phyloP scores from a whole-genome alignment of 1,284 basidiomycete species.

The Mycosarcoma mackinlayi region DNA sequence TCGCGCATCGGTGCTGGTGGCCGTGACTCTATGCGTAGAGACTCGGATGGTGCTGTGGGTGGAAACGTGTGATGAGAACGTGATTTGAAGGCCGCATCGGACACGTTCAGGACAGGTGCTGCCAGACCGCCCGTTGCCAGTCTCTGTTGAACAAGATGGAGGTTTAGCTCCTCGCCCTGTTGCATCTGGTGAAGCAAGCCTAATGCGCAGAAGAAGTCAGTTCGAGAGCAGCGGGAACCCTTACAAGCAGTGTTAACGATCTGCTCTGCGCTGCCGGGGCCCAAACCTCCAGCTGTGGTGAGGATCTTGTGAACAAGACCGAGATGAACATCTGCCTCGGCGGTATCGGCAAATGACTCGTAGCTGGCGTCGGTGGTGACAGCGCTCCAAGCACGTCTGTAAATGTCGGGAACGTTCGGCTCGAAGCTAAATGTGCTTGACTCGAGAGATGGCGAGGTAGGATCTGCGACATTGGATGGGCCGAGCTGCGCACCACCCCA shows the following conservation, averaged over 20 bases:
- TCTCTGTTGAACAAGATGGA: conserved; percentile 3
- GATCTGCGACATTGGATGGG: conserved; percentile 23
- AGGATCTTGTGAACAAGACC: conserved; percentile 35
- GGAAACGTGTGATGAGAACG: conserved; percentile 36
- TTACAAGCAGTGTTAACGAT: conserved; percentile 42
- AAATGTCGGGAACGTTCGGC: conserved; percentile 29
- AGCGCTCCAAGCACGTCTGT: conserved; percentile 19
- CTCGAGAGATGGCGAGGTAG: conserved; percentile 23
- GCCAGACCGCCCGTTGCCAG: conserved; percentile 16
- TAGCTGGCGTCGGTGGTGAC: not conserved
- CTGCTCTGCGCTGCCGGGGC: conserved; percentile 20
- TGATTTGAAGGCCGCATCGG: not conserved
- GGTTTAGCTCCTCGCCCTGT: conserved; percentile 27
- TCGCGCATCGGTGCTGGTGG: conserved; percentile 37
- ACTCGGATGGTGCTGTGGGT: conserved; percentile 16
- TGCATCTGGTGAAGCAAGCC: conserved; percentile 33
- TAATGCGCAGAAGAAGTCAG: conserved; percentile 38
- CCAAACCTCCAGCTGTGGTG: conserved; percentile 26
- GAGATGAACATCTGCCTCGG: conserved; percentile 27
- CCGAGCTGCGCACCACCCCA: conserved; percentile 39
- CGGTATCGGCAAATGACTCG: conserved; percentile 8
- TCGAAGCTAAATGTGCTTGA: conserved; percentile 31
- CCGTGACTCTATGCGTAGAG: conserved; percentile 8
- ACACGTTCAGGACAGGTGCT: conserved; percentile 17
- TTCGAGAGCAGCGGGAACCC: conserved; percentile 30